These are phyloP conservation scores for Mycosphaerella sp. DNA, from an alignment of 2,329 filamentous ascomycete genomes.

Conservation along the genomic window DNA sequence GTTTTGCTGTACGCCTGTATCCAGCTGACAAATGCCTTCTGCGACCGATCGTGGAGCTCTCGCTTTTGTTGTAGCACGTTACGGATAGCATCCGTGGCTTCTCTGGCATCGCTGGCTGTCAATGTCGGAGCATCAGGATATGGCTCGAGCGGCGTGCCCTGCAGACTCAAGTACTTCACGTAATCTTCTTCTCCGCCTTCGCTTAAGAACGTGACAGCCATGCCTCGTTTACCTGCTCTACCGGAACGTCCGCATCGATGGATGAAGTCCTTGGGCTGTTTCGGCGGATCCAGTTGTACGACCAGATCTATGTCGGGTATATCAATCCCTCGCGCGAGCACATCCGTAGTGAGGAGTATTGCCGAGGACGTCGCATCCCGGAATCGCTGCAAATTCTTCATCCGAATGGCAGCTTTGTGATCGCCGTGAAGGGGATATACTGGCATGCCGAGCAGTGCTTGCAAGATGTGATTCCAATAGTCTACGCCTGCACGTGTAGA, in stretches of 20 bases:
- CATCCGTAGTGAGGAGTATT: conserved; percentile 84
- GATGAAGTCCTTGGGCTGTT: conserved; percentile 78
- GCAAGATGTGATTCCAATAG: conserved; percentile 80
- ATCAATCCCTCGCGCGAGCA: conserved; percentile 83
- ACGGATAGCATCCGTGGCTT: conserved; percentile 56
- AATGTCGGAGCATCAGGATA: conserved; percentile 44
- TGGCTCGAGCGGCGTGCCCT: conserved; percentile 30
- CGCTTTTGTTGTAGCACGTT: conserved; percentile 54
- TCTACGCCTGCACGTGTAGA: conserved; percentile 93
- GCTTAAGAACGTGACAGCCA: conserved; percentile 79
- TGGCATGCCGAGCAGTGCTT: conserved; percentile 60
- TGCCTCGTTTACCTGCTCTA: conserved; percentile 60
- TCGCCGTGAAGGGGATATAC: conserved; percentile 87
- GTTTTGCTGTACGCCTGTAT: conserved; percentile 87
- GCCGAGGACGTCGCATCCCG: conserved; percentile 66
- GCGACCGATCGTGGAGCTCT: conserved; percentile 75
- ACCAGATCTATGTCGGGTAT: conserved; percentile 89
- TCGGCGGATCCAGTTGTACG: conserved; percentile 76
- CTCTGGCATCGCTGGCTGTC: conserved; percentile 52
- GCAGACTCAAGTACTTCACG: conserved; percentile 63
- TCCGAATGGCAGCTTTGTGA: conserved; percentile 76
- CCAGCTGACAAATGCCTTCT: conserved; percentile 90
- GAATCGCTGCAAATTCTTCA: conserved; percentile 81
- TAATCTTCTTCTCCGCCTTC: conserved; percentile 87
- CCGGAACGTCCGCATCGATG: conserved; percentile 60